Base-by-base conservation (phyloP, 1,284 basidiomycete species). In the Microbotryum violaceum region DNA sequence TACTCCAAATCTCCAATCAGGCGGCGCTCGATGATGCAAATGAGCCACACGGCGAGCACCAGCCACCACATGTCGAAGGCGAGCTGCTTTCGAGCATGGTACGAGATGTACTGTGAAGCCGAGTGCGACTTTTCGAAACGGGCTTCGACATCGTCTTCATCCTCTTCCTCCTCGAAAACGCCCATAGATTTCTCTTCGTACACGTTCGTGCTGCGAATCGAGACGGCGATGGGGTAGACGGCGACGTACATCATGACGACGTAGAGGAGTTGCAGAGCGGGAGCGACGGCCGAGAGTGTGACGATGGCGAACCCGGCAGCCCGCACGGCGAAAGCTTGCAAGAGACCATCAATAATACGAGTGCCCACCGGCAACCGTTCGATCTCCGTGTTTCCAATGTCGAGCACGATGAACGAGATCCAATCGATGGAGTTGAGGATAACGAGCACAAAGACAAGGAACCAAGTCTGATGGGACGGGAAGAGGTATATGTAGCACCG, bases 141-240 rank as follows among this genome's bases (percentile, higher is more conserved):
- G 1, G 79, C 77, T 3, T 75, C 74, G 2, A 79, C 74, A 2
- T 81, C 77, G 4, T 82, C 77, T 0, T 81, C 77, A 8, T 80
- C 79, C 0, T 79, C 76, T 0, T 78, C 77, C 9, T 82, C 77
- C 16, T 79, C 77, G 71, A 84, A 92, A 44, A 93, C 77, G 1
- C 61, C 64, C 54, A 72, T 67, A 2, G 66, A 62, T 62, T 83
- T 84, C 71, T 97, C 92, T 74, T 98, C 94, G 75, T 97, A 97
- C 1, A 97, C 94, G 75, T 97, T 97, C 23, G 94, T 97, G n/a
- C 89, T 85, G n/a, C 93, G 88, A 12, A 98, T 89, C 69, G 85
- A 86, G 58, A 83, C 73, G 21, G 81, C 81, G 49, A 82, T 78
- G 14, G 81, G 80, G 66, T 80, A 81, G 27, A 74, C 72, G 47